Percentiles rank a stretch among this genome's conserved stretches.
These are phyloP conservation scores for Ehretia macrophylla DNA, from an alignment of 257 asterid genomes.

Conservation along the genomic window DNA sequence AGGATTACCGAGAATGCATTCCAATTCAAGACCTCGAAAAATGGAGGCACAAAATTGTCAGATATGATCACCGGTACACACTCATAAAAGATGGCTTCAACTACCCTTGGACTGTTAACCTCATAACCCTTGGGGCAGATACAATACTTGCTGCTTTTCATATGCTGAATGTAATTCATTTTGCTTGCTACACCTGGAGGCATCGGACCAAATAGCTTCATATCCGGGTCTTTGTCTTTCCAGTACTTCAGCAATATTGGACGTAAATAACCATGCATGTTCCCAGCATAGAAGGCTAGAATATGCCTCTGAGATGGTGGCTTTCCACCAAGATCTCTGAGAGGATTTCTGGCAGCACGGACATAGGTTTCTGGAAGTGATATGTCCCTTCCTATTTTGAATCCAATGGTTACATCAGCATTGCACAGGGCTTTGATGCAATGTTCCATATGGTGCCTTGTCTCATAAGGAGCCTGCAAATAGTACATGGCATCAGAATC, in stretches of 20 bases:
- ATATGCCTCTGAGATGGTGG: slow-evolving; percentile 56
- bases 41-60: slow-evolving; percentile 87
- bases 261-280: slow-evolving; percentile 79
- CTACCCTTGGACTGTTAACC: slow-evolving; percentile 91
- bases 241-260: slow-evolving; percentile 66
- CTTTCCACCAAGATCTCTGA: slow-evolving; percentile 76
- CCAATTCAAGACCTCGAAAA: slow-evolving; percentile 84
- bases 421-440: slow-evolving; percentile 91
- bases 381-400: slow-evolving; percentile 77
- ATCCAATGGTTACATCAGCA: slow-evolving; percentile 74
- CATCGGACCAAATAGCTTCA: slow-evolving; percentile 77
- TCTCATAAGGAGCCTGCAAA: slow-evolving; percentile 74
- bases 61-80: slow-evolving; percentile 87
- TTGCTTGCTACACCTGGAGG: slow-evolving; percentile 82
- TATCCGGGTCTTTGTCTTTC: slow-evolving; percentile 59
- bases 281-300: slow-evolving; percentile 85
- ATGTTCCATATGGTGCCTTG: slow-evolving; percentile 81
- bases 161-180: slow-evolving; percentile 73
- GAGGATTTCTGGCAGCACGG: slow-evolving; percentile 71
- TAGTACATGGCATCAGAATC: not conserved
- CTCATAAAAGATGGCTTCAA: slow-evolving; percentile 81
- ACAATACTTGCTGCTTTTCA: slow-evolving; percentile 88
- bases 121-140: slow-evolving; percentile 89
- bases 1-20: slow-evolving; percentile 55
- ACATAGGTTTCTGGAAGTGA: slow-evolving; percentile 78